phyloP scores from a whole-genome alignment of 2,329 filamentous ascomycete genomes.

The Ustulina deusta region DNA sequence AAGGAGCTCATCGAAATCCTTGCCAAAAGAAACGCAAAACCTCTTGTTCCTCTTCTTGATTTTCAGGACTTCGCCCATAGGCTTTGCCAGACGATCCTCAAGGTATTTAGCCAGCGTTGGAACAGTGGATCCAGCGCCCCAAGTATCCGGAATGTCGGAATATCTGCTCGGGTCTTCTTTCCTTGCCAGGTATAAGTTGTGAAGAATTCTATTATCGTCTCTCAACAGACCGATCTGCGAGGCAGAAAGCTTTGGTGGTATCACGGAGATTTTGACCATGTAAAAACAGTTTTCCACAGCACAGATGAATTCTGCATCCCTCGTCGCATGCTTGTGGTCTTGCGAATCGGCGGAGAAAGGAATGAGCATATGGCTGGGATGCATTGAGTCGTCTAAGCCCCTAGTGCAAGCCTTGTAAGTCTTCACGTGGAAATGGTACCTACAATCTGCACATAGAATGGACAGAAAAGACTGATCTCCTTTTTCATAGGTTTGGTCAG shows the following conservation, averaged over 20 bases:
- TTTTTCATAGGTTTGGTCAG: constrained; percentile 39
- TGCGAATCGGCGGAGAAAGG: constrained; percentile 10
- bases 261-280: constrained; percentile 60
- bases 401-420: constrained; percentile 34
- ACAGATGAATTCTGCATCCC: constrained; percentile 46
- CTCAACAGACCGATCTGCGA: constrained; percentile 59
- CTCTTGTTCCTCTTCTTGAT: constrained; percentile 70
- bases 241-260: constrained; percentile 58
- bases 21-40: constrained; percentile 66
- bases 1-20: constrained; percentile 63
- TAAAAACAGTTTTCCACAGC: constrained; percentile 50
- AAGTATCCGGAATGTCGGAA: constrained; percentile 56
- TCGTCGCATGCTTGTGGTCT: constrained; percentile 25
- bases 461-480: constrained; percentile 43
- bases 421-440: constrained; percentile 49
- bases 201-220: constrained; percentile 59
- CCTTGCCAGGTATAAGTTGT: constrained; percentile 56
- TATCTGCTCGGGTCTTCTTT: constrained; percentile 63
- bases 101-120: constrained; percentile 64
- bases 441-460: constrained; percentile 46
- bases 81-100: constrained; percentile 59
- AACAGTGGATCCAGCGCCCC: constrained; percentile 55
- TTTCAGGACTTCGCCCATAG: constrained; percentile 53
- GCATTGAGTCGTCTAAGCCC: constrained; percentile 31
- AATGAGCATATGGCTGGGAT: constrained; percentile 49